These are phyloP conservation scores for Xerophyta viscosa DNA, from an alignment of 106 monocot species.

Conservation along the genomic window DNA sequence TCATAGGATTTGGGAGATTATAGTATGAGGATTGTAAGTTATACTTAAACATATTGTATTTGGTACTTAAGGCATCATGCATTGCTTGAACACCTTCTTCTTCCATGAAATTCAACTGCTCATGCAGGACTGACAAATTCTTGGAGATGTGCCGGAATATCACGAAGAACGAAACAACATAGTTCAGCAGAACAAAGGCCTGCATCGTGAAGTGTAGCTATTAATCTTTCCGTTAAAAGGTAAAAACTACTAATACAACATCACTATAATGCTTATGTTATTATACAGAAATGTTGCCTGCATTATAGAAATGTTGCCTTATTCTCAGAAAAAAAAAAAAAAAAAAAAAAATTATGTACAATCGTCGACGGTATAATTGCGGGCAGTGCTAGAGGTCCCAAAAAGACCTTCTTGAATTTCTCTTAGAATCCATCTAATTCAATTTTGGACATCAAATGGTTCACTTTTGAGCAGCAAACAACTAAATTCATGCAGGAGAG, in stretches of 20 bases:
- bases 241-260: not conserved
- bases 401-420: no score
- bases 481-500: no score
- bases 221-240: not conserved
- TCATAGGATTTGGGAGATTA: no score
- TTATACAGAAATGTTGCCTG: no score
- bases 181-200: conserved; percentile 59
- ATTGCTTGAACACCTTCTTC: conserved; percentile 45
- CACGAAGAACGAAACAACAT: conserved; percentile 52
- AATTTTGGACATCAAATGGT: no score
- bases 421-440: no score
- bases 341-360: no score
- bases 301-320: no score
- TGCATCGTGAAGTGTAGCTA: conserved; percentile 11
- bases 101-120: conserved; percentile 52
- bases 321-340: no score
- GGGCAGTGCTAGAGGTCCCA: no score
- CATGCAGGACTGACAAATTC: conserved; percentile 53
- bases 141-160: conserved; percentile 63
- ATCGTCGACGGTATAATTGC: no score
- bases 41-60: conserved; percentile 90
- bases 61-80: conserved; percentile 47
- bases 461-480: no score
- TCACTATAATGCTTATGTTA: conserved; percentile 7
- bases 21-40: conserved; percentile 8